phyloP scores from a whole-genome alignment of 129 eudicot species.

The Helichrysum umbraculigerum region DNA sequence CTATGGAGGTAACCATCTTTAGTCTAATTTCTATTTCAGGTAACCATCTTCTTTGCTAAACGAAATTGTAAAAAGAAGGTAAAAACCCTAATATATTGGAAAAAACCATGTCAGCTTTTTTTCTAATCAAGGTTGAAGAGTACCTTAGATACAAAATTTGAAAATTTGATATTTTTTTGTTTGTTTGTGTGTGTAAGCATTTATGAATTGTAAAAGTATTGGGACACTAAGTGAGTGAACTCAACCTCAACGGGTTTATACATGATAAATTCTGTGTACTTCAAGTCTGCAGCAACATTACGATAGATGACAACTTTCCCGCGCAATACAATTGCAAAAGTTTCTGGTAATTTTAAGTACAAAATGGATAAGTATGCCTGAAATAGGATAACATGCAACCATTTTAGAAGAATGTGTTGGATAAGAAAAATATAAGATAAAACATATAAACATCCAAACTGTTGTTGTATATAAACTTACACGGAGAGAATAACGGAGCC shows the following conservation, averaged over 20 bases:
- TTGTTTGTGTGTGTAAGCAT: not conserved
- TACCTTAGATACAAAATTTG: not conserved
- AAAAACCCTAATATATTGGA: not conserved
- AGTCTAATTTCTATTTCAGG: not conserved
- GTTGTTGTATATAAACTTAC: constrained; percentile 45
- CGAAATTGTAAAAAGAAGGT: not conserved
- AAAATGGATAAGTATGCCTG: constrained; percentile 85
- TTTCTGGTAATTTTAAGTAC: constrained; percentile 70
- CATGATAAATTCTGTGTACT: constrained; percentile 68
- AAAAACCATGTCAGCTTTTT: not conserved
- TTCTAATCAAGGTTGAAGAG: not conserved
- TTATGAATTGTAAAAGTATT: not conserved
- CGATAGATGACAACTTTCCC: constrained; percentile 65
- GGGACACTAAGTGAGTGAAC: constrained; percentile 18
- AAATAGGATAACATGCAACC: constrained; percentile 9
- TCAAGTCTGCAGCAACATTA: constrained; percentile 74
- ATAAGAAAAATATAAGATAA: not conserved
- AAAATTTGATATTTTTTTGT: not conserved
- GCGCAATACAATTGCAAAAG: constrained; percentile 58
- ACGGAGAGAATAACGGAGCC: constrained; percentile 73
- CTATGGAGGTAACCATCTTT: not conserved
- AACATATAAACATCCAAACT: not conserved
- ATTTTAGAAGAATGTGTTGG: not conserved
- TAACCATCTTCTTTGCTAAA: not conserved
- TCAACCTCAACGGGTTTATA: constrained; percentile 78